Conservation (phyloP, 2,329 filamentous ascomycete genomes). For the Madurella mycetomatis region DNA sequence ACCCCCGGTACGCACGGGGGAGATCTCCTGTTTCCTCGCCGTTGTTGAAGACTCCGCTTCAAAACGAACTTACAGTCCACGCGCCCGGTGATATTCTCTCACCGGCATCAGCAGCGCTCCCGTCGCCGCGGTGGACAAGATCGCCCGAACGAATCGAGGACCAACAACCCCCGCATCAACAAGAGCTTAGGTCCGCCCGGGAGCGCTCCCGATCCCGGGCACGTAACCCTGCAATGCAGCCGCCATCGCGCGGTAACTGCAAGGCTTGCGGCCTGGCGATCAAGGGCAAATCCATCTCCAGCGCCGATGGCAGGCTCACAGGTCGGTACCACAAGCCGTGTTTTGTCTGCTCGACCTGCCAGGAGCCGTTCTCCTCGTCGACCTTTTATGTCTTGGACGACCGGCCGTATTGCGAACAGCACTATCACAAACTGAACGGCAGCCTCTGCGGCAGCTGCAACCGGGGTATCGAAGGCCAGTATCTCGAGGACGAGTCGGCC, state of each 20-base stretch:
- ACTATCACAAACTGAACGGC: conserved; percentile 89
- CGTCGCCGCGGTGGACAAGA: conserved; percentile 15
- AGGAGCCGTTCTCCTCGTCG: conserved; percentile 73
- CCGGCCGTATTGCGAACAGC: conserved; percentile 81
- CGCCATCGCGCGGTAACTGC: conserved; percentile 64
- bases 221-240: neutral
- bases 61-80: neutral
- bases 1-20: conserved; percentile 23
- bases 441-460: conserved; percentile 79
- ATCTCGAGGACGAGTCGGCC: conserved; percentile 73
- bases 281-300: conserved; percentile 86
- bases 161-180: neutral
- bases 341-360: conserved; percentile 86
- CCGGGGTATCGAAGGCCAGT: conserved; percentile 86
- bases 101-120: conserved; percentile 11
- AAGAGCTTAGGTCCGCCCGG: neutral
- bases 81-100: conserved; percentile 7
- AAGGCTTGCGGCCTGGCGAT: conserved; percentile 77
- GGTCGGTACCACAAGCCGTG: conserved; percentile 94
- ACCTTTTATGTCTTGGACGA: conserved; percentile 92
- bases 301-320: conserved; percentile 84
- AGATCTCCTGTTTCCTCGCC: conserved; percentile 28
- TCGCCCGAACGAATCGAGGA: conserved; percentile 13
- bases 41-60: neutral
- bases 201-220: conserved; percentile 7